Percentiles rank a stretch among this genome's conserved stretches.
Conservation (phyloP, 164 flowering plant species). For the Berberis thunbergii region DNA sequence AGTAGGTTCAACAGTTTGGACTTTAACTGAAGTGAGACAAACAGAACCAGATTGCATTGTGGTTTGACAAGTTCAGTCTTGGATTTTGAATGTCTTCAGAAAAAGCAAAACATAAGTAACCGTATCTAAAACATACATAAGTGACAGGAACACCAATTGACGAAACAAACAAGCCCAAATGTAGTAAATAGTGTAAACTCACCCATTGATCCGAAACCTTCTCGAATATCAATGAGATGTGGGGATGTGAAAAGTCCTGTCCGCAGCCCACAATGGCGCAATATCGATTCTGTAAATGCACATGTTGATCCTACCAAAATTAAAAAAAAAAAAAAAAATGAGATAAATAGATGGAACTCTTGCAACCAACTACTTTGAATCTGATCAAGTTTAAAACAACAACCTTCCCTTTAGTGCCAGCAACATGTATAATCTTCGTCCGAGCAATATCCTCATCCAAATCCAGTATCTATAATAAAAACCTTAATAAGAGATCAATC, state of each 20-base stretch:
- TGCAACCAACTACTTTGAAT: background rate
- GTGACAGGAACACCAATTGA: too few species aligned
- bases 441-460: conserved; percentile 61
- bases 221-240: conserved; percentile 92
- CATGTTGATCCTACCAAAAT: conserved; percentile 78
- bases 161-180: background rate
- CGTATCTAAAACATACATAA: too few species aligned
- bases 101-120: too few species aligned
- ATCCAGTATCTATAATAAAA: conserved; percentile 44
- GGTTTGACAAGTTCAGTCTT: too few species aligned
- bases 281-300: conserved; percentile 76
- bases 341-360: background rate
- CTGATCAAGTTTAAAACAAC: background rate
- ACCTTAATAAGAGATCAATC: too few species aligned
- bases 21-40: too few species aligned
- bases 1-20: too few species aligned
- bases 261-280: conserved; percentile 86
- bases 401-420: conserved; percentile 99
- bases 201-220: conserved; percentile 96
- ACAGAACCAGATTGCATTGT: too few species aligned
- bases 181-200: conserved; percentile 17
- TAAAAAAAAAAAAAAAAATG: background rate
- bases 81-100: too few species aligned
- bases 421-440: conserved; percentile 90
- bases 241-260: conserved; percentile 99